A percentile compares a stretch with the other conserved stretches of the same genome.
These are phyloP conservation scores for Rosa multiflora DNA, from an alignment of 306 rosid genomes.

Conservation along the genomic window DNA sequence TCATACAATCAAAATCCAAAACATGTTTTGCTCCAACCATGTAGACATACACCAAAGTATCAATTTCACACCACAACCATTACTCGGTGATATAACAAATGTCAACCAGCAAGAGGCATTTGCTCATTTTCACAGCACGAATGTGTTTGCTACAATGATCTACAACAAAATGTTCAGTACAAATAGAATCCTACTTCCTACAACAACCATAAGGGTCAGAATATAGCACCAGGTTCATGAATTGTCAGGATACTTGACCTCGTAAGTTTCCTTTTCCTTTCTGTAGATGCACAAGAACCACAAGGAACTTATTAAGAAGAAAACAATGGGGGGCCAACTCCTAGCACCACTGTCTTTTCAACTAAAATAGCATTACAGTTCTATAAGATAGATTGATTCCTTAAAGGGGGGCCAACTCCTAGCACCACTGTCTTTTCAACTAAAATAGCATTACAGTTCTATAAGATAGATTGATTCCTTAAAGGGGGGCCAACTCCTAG, in stretches of 20 bases:
- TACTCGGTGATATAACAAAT: background rate
- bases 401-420: no score
- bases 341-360: no score
- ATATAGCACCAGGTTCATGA: background rate
- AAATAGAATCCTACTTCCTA: background rate
- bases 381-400: no score
- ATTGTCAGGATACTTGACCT: background rate
- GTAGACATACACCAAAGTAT: background rate
- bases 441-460: no score
- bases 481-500: no score
- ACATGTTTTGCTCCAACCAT: background rate
- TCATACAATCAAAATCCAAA: background rate
- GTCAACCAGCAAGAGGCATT: background rate
- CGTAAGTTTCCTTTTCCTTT: background rate
- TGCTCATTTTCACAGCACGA: background rate
- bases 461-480: no score
- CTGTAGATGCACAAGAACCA: conserved; percentile 1
- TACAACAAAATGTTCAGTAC: background rate
- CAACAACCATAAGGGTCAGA: background rate
- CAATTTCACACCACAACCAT: background rate
- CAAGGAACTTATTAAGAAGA: background rate
- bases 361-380: no score
- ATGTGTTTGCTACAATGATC: background rate
- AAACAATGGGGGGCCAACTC: background rate
- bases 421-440: no score